Percentiles rank a stretch among this genome's conserved stretches.
These are phyloP conservation scores for Gossypium australe DNA, from an alignment of 345 rosid genomes.

Conservation along the genomic window DNA sequence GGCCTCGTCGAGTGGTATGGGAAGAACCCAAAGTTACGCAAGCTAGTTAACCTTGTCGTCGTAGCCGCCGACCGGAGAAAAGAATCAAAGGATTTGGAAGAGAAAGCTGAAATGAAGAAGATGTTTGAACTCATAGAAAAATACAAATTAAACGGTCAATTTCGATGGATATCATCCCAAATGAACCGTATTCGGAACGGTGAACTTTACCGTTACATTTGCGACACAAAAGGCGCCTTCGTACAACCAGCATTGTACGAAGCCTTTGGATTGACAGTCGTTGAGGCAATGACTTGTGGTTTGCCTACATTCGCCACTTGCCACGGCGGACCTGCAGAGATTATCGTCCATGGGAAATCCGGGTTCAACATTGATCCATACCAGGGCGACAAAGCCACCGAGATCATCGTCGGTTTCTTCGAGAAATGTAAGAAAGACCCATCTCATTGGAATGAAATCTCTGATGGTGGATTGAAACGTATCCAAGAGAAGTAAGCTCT, in stretches of 20 bases:
- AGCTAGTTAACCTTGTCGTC: conserved; percentile 71
- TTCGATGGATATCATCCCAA: conserved; percentile 76
- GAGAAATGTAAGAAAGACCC: conserved; percentile 63
- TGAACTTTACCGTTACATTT: conserved; percentile 62
- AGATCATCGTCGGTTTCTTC: conserved; percentile 63
- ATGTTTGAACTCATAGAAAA: conserved; percentile 57
- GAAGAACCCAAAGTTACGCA: conserved; percentile 58
- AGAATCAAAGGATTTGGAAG: conserved; percentile 87
- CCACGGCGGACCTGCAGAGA: conserved; percentile 97
- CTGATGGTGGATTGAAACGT: conserved; percentile 67
- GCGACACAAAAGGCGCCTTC: conserved; percentile 55
- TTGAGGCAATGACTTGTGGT: conserved; percentile 76
- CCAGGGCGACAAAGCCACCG: conserved; percentile 74
- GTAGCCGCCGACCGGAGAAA: conserved; percentile 91
- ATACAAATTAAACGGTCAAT: conserved; percentile 58
- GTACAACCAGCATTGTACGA: conserved; percentile 73
- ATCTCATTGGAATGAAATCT: conserved; percentile 63
- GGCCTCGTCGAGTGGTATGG: conserved; percentile 97
- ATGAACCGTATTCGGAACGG: conserved; percentile 71
- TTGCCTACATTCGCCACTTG: conserved; percentile 72
- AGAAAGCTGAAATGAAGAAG: conserved; percentile 91
- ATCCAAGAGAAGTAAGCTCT: conserved; percentile 65
- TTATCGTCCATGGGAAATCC: conserved; percentile 74
- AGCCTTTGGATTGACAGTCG: conserved; percentile 69
- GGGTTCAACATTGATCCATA: conserved; percentile 92